Percentiles rank a stretch among this genome's conserved stretches.
phyloP scores from a whole-genome alignment of 345 rosid species.

The Laguncularia racemosa region DNA sequence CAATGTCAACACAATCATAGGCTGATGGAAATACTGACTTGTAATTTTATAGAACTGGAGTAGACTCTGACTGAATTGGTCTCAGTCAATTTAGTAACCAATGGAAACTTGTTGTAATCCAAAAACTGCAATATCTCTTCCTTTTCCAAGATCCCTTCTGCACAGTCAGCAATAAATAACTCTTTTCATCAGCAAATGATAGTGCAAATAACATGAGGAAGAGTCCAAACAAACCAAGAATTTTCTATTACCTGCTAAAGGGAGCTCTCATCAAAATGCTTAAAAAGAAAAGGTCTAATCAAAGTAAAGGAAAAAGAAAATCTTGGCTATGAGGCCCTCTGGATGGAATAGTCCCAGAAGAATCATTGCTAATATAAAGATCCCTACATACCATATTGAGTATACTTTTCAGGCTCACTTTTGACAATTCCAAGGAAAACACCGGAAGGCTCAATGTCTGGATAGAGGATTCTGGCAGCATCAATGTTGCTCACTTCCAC shows the following conservation, averaged over 20 bases:
- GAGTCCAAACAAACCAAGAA: too few relatives aligned
- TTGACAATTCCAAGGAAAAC: slow-evolving; percentile 67
- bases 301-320: too few relatives aligned
- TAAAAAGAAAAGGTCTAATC: too few relatives aligned
- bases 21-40: slow-evolving; percentile 33
- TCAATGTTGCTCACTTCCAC: slow-evolving; percentile 34
- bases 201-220: too few relatives aligned
- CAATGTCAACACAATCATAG: background rate
- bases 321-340: background rate
- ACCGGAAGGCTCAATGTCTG: slow-evolving; percentile 26
- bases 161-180: slow-evolving; percentile 14
- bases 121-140: slow-evolving; percentile 56
- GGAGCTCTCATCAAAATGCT: too few relatives aligned
- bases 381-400: slow-evolving; percentile 52
- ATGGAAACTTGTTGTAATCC: slow-evolving; percentile 66
- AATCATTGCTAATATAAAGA: background rate
- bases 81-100: slow-evolving; percentile 69
- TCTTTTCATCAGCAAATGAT: too few relatives aligned
- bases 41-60: slow-evolving; percentile 69
- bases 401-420: slow-evolving; percentile 70
- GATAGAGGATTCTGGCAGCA: slow-evolving; percentile 56
- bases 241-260: too few relatives aligned
- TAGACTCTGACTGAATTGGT: slow-evolving; percentile 61
- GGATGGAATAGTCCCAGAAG: background rate
- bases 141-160: slow-evolving; percentile 54